Base-by-base conservation (phyloP, 2,329 filamentous ascomycete species). In the Catunica adiposa region DNA sequence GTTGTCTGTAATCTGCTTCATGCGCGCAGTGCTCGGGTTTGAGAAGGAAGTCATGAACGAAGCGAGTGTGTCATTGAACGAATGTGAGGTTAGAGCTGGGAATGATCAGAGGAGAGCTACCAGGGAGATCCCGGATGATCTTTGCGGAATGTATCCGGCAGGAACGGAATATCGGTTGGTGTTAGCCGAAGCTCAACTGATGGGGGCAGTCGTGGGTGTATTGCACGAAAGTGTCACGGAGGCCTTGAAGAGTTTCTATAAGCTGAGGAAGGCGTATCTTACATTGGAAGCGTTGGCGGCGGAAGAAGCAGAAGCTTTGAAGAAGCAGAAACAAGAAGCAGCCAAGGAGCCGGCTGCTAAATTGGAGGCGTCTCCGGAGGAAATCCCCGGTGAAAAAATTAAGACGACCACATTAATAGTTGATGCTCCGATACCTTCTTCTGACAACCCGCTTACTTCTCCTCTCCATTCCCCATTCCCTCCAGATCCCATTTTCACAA, bases 191-290 rank as follows among this genome's bases (percentile, higher is more conserved):
- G 79, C 87, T 1, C 87, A 95, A 67, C 74, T 96, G 60, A 94
- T 96, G 84, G 78, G 80, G 56, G 89, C 89, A 0, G 83, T 98
- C 1, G 82, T 96, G 0, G 87, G 82, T 0, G 86, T 97, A 15
- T 71, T 97, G 62, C 94, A 94, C 61, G 92, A 97, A 71, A 95
- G 86, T 65, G 70, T 97, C 62, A 90, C 89, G 0, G 92, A 97
- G 66, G 88, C 82, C 15, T 79, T 97, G 66, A 88, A 84, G 68
- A 88, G 88, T 4, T 97, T 97, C 64, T 94, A 94, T 65, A 94
- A 92, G 68, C 69, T 97, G 62, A 77, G 90, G 59, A 94, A 94
- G 66, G 90, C 90, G 0, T 97, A 86, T 63, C 71, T 88, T 40
- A 84, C 88, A 0, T 73, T 98, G 2, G 85, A 95, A 63, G 76